Base-by-base conservation (phyloP, 208 protist species). In the Tetramitus jugosus region DNA sequence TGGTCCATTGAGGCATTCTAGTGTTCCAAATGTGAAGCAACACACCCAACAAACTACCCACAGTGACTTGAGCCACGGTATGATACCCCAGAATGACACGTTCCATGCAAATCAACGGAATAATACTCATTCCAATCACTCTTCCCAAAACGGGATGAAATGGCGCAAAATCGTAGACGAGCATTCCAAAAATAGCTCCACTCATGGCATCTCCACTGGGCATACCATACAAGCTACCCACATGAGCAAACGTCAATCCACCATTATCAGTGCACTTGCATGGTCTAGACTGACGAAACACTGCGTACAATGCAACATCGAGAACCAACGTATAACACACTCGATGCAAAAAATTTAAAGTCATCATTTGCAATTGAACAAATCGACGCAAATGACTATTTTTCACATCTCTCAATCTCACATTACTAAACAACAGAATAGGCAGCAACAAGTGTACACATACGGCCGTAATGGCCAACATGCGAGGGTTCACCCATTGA, bases 291-390 rank as follows among this genome's bases (percentile, higher is more conserved):
- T 77, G 72, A 49, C 72, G 42, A n/a, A 77, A 77, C 17, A 60
- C 72, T 14, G 72, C 43, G 31, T 77, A 77, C 8, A 77, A n/a
- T 23, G 72, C 72, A 33, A 77, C 72, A 49, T 67, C 72, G 6
- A 77, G 17, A 43, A 64, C 56, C 4, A 77, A 43, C 42, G 72
- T 68, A 49, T 77, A 77, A 67, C 72, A 77, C 6, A 77, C 61
- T 67, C 72, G 13, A 35, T 77, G 72, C 20, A 77, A 52, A 60
- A 71, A 71, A 33, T 71, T 71, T n/a, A 71, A 49, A 49, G 49
- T 71, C 0, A 49, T 23, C 31, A 71, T 49, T 49, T 71, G 26
- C n/a, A 49, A 49, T 8, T 71, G 65, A 4, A 35, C 26, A 49
- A 71, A 71, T 37, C 49, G 43, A 4, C n/a, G 4, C 26, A 71